Base-by-base conservation (phyloP, 208 protist species). In the Crithidia fasciculata region DNA sequence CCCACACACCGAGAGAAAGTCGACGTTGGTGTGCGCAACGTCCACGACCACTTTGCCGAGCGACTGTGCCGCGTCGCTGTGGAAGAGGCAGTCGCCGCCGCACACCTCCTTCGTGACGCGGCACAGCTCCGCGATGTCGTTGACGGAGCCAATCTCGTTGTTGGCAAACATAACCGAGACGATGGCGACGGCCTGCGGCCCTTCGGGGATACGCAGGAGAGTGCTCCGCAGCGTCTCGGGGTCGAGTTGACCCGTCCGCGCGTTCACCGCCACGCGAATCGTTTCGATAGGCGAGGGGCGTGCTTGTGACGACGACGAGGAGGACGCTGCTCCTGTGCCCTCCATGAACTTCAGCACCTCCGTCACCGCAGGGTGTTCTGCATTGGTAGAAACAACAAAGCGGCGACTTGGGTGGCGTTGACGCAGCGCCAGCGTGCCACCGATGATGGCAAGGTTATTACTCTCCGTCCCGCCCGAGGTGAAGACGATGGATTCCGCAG, bases 11-110 rank as follows among this genome's bases (percentile, higher is more conserved):
- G 97, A 99, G 47, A 99, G 78, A 0, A 99, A 68, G 86, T 99
- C 98, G 47, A 99, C 94, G 8, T 90, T 81, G 76, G 93, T 86
- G 8, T 88, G 54, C 53, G 91, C 88, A 0, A 99, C 96, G 84
- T 99, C 81, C 8, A 99, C 86, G 15, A 85, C 85, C 13, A 99
- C 95, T 82, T 99, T 99, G 45, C 99, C 99, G 10, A 99, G 66
- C 0, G 97, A 93, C 82, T 99, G 98, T 10, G 97, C 97, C 0
- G 96, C 96, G 75, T 99, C 98, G 3, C 84, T 97, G 86, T 99
- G 98, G 36, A 99, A 86, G 15, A 96, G 66, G 36, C 86, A 85
- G 19, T 80, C 78, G 8, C 18, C 15, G 2, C 90, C 89, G 56
- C 91, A 93, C 47, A 90, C n/a, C 41, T 84, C 65, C 71, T 95